Evolutionary conservation across 2,329 filamentous ascomycete species (phyloP).

Genomic region (Nigrospora sphaerica): DNA sequence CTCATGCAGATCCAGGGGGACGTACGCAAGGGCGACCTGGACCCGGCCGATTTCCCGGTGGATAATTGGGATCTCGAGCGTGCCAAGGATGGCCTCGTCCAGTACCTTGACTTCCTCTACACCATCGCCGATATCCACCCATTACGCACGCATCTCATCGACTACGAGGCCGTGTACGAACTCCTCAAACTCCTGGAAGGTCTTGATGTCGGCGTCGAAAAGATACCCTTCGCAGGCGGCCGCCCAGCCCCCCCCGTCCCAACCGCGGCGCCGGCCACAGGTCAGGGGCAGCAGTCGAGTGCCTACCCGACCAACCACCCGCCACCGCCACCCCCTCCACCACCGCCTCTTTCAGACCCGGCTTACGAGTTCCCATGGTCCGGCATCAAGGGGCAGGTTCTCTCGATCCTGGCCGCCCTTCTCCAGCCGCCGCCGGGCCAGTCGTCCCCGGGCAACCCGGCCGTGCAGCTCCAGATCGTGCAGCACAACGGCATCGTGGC

Average conservation of each 20-base stretch:
- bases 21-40: slow-evolving; percentile 68
- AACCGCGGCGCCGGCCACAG: slow-evolving; percentile 19
- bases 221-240: slow-evolving; percentile 59
- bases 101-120: slow-evolving; percentile 90
- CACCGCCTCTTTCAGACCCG: slow-evolving; percentile 51
- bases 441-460: slow-evolving; percentile 56
- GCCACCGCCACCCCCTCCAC: slow-evolving; percentile 35
- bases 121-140: slow-evolving; percentile 80
- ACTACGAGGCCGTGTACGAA: slow-evolving; percentile 89
- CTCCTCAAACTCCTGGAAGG: slow-evolving; percentile 81
- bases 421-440: slow-evolving; percentile 71
- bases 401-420: slow-evolving; percentile 81
- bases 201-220: slow-evolving; percentile 80
- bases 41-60: slow-evolving; percentile 83
- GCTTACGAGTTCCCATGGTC: slow-evolving; percentile 59
- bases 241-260: slow-evolving; percentile 26
- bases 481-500: slow-evolving; percentile 80
- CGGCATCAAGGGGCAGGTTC: slow-evolving; percentile 84
- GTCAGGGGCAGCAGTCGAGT: slow-evolving; percentile 16
- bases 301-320: slow-evolving; percentile 17
- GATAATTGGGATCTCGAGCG: slow-evolving; percentile 98
- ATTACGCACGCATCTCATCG: slow-evolving; percentile 76
- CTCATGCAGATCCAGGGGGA: slow-evolving; percentile 89
- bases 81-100: slow-evolving; percentile 88
- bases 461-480: slow-evolving; percentile 83